Base-by-base conservation (phyloP, 2,329 filamentous ascomycete genomes). In the Cryphonectria nitschkei region DNA sequence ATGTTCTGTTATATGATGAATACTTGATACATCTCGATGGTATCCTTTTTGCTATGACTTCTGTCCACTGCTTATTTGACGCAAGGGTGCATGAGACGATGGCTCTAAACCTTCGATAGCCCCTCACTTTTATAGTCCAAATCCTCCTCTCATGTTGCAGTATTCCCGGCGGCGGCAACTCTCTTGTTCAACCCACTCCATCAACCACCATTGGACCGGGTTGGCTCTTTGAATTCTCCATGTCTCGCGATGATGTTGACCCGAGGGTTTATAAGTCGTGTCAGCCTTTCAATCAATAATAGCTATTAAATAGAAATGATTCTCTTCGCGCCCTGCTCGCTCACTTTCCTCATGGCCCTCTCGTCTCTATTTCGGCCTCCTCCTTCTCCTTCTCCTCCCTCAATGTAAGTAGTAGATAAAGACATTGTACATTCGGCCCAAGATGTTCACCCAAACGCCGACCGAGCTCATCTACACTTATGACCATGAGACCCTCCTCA, bases 401-500 rank as follows among this genome's bases (percentile, higher is more conserved):
- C 34, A 16, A 62, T 9, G 19, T 13, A 37, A 16, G 13, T 60
- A 16, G 26, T 41, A n/a, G 32, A 60, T 3, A n/a, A 7, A 41
- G 34, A 26, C 9, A 39, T 41, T 16, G 1, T 39, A 19, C n/a
- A 13, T 4, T 16, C 11, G 5, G 43, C 11, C 14, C 13, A 73
- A 62, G 6, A 70, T 75, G 74, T 71, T 75, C 58, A 56, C 46
- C 19, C 54, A 75, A 61, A 46, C 73, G 13, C 9, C 50, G 26
- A 67, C 54, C 58, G 68, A 74, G n/a, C 72, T 77, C 13, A 62
- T 73, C 67, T 76, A 75, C 68, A 79, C 72, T 52, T 81, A 70
- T 67, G 84, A 86, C 75, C 82, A 82, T n/a, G 83, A 86, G 73
- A 76, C 79, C 34, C 77, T 86, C 69, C 82, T 82, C 79, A 79